These are phyloP conservation scores for Antrodiella citrinella DNA, from an alignment of 768 basidiomycete genomes.

Conservation along the genomic window DNA sequence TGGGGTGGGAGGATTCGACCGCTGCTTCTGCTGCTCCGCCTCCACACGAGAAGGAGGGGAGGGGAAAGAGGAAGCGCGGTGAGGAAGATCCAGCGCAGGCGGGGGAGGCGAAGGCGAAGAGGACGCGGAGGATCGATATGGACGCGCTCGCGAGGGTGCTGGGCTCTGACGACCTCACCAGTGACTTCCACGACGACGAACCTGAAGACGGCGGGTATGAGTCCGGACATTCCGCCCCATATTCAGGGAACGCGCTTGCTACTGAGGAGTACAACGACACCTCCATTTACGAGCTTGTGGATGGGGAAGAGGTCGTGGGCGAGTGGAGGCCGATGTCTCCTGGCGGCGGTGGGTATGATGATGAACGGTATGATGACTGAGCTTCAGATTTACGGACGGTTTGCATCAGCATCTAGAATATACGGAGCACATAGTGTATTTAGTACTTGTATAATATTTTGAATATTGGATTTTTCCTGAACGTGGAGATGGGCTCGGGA, in stretches of 20 bases:
- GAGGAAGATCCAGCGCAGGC: conserved; percentile 2
- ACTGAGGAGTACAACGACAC: not conserved
- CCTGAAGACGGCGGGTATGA: not conserved
- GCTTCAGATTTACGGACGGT: not conserved
- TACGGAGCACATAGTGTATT: not conserved
- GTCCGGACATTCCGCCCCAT: not conserved
- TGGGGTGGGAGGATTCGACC: conserved; percentile 26
- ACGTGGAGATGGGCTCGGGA: too few relatives aligned
- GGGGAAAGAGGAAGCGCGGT: conserved; percentile 6
- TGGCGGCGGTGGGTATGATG: conserved; percentile 18
- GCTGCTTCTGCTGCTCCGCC: not conserved
- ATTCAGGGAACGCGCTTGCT: not conserved
- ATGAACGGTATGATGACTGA: conserved; percentile 21
- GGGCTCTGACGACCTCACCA: conserved; percentile 17
- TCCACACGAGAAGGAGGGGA: not conserved
- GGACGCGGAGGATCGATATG: conserved; percentile 40
- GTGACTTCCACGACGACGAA: conserved; percentile 16
- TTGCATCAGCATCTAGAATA: not conserved
- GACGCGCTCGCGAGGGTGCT: conserved; percentile 49
- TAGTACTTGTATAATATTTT: not conserved
- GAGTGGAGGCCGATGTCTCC: conserved; percentile 39
- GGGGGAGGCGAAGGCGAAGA: conserved; percentile 10
- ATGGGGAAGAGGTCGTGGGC: conserved; percentile 29
- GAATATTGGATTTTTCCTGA: not conserved
- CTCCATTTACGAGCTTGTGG: conserved; percentile 11